Conservation (phyloP, 352 stramenopile species). For the Phytophthora pistaciae region DNA sequence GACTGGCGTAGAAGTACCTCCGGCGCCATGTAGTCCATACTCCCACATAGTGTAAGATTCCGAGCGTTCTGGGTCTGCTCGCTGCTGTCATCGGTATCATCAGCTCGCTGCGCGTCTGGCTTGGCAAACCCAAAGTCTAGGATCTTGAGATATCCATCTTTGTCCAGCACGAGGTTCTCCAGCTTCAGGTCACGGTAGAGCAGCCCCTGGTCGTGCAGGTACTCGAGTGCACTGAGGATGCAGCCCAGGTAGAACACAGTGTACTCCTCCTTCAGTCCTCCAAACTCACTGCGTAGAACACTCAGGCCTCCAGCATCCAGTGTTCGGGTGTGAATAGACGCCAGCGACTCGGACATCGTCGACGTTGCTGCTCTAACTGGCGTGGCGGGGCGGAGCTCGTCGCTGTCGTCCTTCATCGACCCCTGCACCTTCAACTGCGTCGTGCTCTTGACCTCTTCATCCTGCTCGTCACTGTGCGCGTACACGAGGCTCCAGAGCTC, state of each 20-base stretch:
- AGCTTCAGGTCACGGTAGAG: slow-evolving; percentile 93
- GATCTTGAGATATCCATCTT: slow-evolving; percentile 88
- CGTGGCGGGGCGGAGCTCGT: slow-evolving; percentile 24
- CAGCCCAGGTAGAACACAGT: slow-evolving; percentile 93
- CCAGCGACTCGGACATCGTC: not conserved
- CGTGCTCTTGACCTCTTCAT: slow-evolving; percentile 15
- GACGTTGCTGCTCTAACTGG: slow-evolving; percentile 10
- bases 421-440: slow-evolving; percentile 14
- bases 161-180: slow-evolving; percentile 91
- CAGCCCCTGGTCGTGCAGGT: slow-evolving; percentile 73
- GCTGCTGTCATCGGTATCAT: slow-evolving; percentile 25
- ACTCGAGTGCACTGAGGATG: slow-evolving; percentile 83
- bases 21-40: slow-evolving; percentile 86
- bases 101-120: slow-evolving; percentile 43
- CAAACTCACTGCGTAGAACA: slow-evolving; percentile 49
- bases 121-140: slow-evolving; percentile 87
- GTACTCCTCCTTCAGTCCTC: slow-evolving; percentile 63
- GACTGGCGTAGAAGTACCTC: slow-evolving; percentile 71
- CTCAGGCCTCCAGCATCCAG: slow-evolving; percentile 20
- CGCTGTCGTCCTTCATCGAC: slow-evolving; percentile 19
- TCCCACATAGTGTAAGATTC: slow-evolving; percentile 81
- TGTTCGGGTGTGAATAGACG: slow-evolving; percentile 10
- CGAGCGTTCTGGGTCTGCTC: slow-evolving; percentile 44
- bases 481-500: slow-evolving; percentile 87
- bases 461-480: slow-evolving; percentile 34